phyloP scores from a whole-genome alignment of 768 basidiomycete genomes.

The Cytidiella melzeri region DNA sequence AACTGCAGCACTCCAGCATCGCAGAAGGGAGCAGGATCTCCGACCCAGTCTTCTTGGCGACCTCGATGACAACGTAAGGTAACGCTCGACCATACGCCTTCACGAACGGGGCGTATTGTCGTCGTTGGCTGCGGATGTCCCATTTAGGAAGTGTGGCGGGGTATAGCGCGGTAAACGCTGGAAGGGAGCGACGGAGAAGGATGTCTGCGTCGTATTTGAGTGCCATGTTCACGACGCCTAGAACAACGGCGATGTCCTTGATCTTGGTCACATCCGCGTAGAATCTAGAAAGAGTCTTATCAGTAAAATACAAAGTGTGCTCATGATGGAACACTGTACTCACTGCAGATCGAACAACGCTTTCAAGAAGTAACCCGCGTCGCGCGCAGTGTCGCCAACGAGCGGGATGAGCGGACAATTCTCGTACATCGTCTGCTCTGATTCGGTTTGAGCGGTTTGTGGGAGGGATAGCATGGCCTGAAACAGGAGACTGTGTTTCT shows the following conservation, averaged over 20 bases:
- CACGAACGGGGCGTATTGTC: neutral
- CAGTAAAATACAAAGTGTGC: neutral
- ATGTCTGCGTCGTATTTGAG: conserved; percentile 4
- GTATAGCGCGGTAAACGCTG: conserved; percentile 5
- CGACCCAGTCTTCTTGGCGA: neutral
- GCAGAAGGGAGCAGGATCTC: conserved; percentile 6
- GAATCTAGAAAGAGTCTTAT: neutral
- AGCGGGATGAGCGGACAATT: conserved; percentile 3
- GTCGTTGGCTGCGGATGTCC: conserved; percentile 1
- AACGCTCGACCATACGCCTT: neutral
- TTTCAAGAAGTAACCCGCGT: neutral
- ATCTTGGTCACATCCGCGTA: conserved; percentile 6
- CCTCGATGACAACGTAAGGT: neutral
- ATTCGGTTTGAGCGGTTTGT: conserved; percentile 1
- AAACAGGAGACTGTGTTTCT: conserved; percentile 19
- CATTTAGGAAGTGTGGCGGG: conserved; percentile 3
- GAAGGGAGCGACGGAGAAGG: conserved; percentile 1
- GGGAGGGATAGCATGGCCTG: conserved; percentile 3
- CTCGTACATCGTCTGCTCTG: conserved; percentile 1
- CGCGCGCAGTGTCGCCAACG: neutral
- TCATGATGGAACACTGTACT: neutral
- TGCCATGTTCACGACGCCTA: neutral
- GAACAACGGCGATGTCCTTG: conserved; percentile 2
- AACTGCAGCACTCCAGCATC: conserved; percentile 5
- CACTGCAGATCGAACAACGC: conserved; percentile 5